Base-by-base conservation (phyloP, 2,329 filamentous ascomycete species). In the Trichoderma brevicompactum region DNA sequence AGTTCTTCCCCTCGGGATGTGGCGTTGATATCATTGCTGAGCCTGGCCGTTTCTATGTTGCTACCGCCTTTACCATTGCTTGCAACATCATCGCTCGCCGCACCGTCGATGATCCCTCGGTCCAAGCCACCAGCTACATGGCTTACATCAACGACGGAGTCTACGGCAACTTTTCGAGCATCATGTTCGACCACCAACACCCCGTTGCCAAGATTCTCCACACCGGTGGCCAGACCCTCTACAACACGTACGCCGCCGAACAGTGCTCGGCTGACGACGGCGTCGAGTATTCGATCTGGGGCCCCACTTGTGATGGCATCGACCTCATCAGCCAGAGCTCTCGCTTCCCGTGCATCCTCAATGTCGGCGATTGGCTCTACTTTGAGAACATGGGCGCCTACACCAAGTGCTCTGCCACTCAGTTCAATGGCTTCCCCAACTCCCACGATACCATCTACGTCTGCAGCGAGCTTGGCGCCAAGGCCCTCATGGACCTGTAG, bases 381-480 rank as follows among this genome's bases (percentile, higher is more conserved):
- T 99, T 99, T 79, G 92, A 97, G 81, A 88, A 97, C 68, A 99
- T 99, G 95, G 95, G 95, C 64, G 94, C 95, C 28, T 99, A 99
- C 79, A 98, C 95, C 72, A 96, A 94, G 84, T 98, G 94, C 84
- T 97, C 93, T 67, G 94, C 95, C 69, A 99, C 95, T 65, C 89
- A 91, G 75, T 99, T 99, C 89, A 99, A 99, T 72, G 95, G 95
- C 69, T 99, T 98, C 80, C 91, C 89, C 63, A 92, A 98, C 79
- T 85, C 88, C 72, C 95, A 99, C 78, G 91, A 97, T 73, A 90
- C 96, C 69, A 89, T 98, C 70, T 98, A 98, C 76, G 90, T 98
- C 71, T 96, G 90, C 77, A 97, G 93, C 79, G 95, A 99, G 86
- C 86, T 91, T 19, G 94, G 92, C 53, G 95, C 94, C 34, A 85